Evolutionary conservation across 2,329 filamentous ascomycete species (phyloP).

Genomic region (Claviceps sp.): DNA sequence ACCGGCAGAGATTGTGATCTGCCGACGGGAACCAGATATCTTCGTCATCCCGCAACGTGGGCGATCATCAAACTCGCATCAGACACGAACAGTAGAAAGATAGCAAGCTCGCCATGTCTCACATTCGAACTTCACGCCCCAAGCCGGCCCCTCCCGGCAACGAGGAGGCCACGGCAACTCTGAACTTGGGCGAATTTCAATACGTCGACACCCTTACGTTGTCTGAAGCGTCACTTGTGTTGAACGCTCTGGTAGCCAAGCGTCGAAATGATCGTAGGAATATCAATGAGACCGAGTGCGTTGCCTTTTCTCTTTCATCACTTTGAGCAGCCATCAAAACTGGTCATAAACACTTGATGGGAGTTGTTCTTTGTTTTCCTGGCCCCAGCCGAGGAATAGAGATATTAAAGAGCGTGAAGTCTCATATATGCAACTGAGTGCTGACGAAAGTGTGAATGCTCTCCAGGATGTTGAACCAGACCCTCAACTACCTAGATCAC

Average conservation of each 20-base stretch:
- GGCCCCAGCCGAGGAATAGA: neutral
- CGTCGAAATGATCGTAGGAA: constrained; percentile 69
- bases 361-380: neutral
- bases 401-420: neutral
- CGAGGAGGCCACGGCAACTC: constrained; percentile 70
- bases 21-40: neutral
- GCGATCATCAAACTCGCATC: neutral
- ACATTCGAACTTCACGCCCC: constrained; percentile 45
- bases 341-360: neutral
- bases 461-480: constrained; percentile 65
- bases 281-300: constrained; percentile 72
- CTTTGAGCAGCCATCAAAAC: neutral
- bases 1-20: neutral
- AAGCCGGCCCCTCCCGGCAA: constrained; percentile 62
- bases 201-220: constrained; percentile 83
- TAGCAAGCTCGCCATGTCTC: constrained; percentile 12
- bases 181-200: constrained; percentile 88
- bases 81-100: neutral
- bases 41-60: neutral
- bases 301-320: constrained; percentile 7
- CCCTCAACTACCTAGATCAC: constrained; percentile 81
- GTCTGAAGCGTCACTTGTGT: constrained; percentile 81
- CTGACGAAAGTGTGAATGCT: constrained; percentile 4
- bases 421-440: neutral
- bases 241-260: constrained; percentile 77